Base-by-base conservation (phyloP, 2,329 filamentous ascomycete genomes). In the Fusarium piperis region DNA sequence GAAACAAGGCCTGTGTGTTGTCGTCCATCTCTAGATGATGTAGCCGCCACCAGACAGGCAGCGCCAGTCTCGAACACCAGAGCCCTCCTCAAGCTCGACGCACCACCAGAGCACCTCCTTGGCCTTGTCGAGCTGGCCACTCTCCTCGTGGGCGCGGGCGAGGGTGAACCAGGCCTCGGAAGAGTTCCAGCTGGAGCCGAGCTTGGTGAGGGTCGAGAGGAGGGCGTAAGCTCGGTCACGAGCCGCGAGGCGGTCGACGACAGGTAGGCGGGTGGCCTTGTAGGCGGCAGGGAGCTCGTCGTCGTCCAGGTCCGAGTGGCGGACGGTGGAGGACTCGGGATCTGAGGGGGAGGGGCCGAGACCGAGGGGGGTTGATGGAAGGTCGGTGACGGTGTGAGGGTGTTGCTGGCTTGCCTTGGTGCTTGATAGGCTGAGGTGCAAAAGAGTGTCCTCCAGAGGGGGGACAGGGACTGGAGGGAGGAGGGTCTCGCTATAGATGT, bases 41-140 rank as follows among this genome's bases (percentile, higher is more conserved):
- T 93, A 93, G 20, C 92, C 88, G 20, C 90, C 90, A 56, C 86
- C 86, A 4, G 89, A 91, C 30, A 94, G 86, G 72, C 88, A 91
- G 32, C 85, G 87, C 96, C 95, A 98, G 65, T 89, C 88, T 64
- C 96, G 89, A 53, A 97, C 88, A 0, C 92, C 94, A 71, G 89
- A 90, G 9, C 90, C 90, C 79, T 99, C 95, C 79, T 98, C 96
- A 32, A 99, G 85, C 81, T 98, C 94, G 13, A 99, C 93, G 76
- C 95, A 97, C 94, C 95, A 98, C 96, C 96, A 98, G 8, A 98
- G 86, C 51, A 95, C 94, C 74, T 96, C 93, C 83, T 95, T 97
- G 15, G 96, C 93, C 84, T 95, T 97, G 38, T 96, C 93, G 2
- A 90, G 82, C 83, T 97, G 93, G 0, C 92, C 93, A 64, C 93